Base-by-base conservation (phyloP, 306 rosid species). In the Quercus bicolor region DNA sequence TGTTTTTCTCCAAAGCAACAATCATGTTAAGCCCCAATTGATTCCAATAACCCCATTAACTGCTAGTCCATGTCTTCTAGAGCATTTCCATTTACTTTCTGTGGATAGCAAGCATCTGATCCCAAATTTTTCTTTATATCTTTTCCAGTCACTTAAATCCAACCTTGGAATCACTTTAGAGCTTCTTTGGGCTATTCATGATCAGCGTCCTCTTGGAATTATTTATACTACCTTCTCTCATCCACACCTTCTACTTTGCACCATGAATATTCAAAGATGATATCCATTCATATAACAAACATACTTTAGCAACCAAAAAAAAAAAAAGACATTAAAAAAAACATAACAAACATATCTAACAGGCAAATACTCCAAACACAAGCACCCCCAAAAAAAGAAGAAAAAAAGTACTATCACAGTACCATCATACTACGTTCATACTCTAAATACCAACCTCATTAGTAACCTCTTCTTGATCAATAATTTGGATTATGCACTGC, bases 71-170 rank as follows among this genome's bases (percentile, higher is more conserved):
- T 51, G 51, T 68, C 74, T 82, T 75, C 45, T 73, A 70, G 72
- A 81, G 78, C 68, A 82, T 79, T 56, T 86, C 83, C 83, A 61
- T 40, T 8, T 29, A 20, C 86, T 83, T 81, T 78, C 81, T 26
- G 54, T 80, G 79, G 34, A 81, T 75, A 87, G 68, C 31, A 87
- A 78, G 96, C 83, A 90, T 94, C 89, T 77, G 85, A 88, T 92
- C 89, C 90, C 80, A 60, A 48, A 69, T 56, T 81, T 70, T 76
- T 55, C 71, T 20, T 24, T 5, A 10, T 75, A 33, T 76, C 75
- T 76, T 13, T 60, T 59, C 75, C 28, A 57, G 72, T 81, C 76
- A 73, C 82, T 76, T 4, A 65, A 77, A 79, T 48, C 78, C 69
- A 52, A 43, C 71, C 81, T 68, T 51, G 78, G 86, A 85, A 88